Base-by-base conservation (phyloP, 768 basidiomycete species). In the Termitomyces sp. region DNA sequence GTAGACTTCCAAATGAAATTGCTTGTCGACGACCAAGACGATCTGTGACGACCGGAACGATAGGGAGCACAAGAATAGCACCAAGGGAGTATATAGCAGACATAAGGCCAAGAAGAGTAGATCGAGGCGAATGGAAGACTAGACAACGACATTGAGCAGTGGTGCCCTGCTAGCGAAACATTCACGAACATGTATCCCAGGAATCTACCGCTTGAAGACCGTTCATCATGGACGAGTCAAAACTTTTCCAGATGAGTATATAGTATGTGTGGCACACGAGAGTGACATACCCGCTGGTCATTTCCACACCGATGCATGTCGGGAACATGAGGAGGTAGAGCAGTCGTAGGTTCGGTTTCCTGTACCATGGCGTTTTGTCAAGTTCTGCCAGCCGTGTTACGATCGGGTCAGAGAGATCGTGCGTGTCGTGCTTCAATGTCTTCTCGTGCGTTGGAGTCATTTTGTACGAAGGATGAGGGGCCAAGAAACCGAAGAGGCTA, bases 201-300 rank as follows among this genome's bases (percentile, higher is more conserved):
- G 81, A 78, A 21, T 76, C 67, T 3, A 85, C 81, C 0, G 82
- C 80, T 66, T 85, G 84, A 41, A 85, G 63, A 37, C 82, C 83
- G 61, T 83, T 84, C 63, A 85, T 72, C 82, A 85, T 84, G 5
- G 82, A 81, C 0, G 81, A 78, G 55, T 84, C 81, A 61, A 80
- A 84, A 2, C 81, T 83, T 46, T 14, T 30, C 7, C 40, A 44
- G 23, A 25, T 51, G 25, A 51, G 37, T 27, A 40, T 12, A 51
- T 12, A 3, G 6, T 28, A 12, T 25, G 50, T 54, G 23, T 46
- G 44, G 9, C 19, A 45, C 28, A 25, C 6, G n/a, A 25, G 12
- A 42, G 9, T 37, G 12, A 68, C 74, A 51, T 59, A 82, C 79
- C 81, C 81, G 63, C 78, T 79, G 1, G 82, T 83, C 78, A 82